Base-by-base conservation (phyloP, 495 filamentous ascomycete genomes). In the Trichoderma orchidacearum region DNA sequence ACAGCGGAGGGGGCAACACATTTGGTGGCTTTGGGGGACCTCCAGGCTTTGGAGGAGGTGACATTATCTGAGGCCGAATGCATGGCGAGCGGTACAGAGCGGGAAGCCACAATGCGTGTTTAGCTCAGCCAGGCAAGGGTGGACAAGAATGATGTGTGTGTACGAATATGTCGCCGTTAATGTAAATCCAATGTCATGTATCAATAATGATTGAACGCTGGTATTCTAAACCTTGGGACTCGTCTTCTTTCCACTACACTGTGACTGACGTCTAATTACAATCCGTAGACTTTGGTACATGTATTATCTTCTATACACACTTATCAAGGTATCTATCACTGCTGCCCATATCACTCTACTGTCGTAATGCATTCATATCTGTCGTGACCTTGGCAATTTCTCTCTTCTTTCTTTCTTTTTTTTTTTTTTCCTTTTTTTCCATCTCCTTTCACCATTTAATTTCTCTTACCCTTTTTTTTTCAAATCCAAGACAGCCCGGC, bases 21-120 rank as follows among this genome's bases (percentile, higher is more conserved):
- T 59, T 58, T 35, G 62, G 64, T 11, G 64, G 65, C 1, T 71
- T 67, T 62, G 68, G 70, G 6, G 61, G 63, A n/a, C n/a, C n/a
- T n/a, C n/a, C n/a, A 21, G 58, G 63, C 15, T 56, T 36, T 34
- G 64, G 64, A 12, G 68, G 68, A 0, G 71, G 71, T 35, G 70
- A 71, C 59, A 71, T 75, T 29, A 74, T 76, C 30, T 74, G 59
- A 67, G 15, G 3, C 41, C 32, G 8, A 35, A 35, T 35, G n/a
- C n/a, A n/a, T n/a, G n/a, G n/a, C n/a, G n/a, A n/a, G n/a, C n/a
- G n/a, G n/a, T n/a, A n/a, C n/a, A n/a, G n/a, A n/a, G n/a, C n/a
- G n/a, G n/a, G n/a, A n/a, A n/a, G n/a, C n/a, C n/a, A n/a, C n/a
- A n/a, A n/a, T n/a, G n/a, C n/a, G n/a, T n/a, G n/a, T n/a, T n/a